Evolutionary conservation across 2,329 filamentous ascomycete genomes (phyloP), one percentile per base, ranked within the genome.

Genomic region (Curvularia sp.): DNA sequence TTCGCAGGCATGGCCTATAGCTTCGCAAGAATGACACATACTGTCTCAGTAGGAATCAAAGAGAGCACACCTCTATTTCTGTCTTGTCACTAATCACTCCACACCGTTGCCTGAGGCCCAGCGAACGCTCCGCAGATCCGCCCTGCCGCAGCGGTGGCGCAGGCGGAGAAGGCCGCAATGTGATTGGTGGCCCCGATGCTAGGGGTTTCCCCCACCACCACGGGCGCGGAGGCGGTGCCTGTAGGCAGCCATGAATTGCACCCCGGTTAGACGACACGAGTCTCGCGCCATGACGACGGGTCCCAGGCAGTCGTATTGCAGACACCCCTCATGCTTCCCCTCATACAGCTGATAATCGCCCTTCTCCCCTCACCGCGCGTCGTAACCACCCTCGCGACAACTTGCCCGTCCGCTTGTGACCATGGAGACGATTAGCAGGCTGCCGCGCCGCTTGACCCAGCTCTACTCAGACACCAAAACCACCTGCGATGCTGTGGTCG

Each of bases 401-500:
- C 43, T 15, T 12, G 8, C 4, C 12, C 24, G 51, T 33, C 38
- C 51, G 38, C 39, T 58, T 13, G 46, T 57, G 38, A 68, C 49
- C 54, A 77, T 77, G 75, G 73, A 76, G 62, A 73, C 75, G 26
- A 70, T 77, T 55, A 73, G 70, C 64, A 68, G 71, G 60, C 68
- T 76, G 13, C 72, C 72, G 18, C 73, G 74, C 44, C 84, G 86
- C 54, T 59, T 76, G 30, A 75, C 75, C 7, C 72, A 89, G 69
- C 85, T 93, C 57, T 93, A 93, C 75, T 89, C 90, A 26, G 90
- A 93, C 79, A 92, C 90, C 57, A 93, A 93, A 74, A 89, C 87
- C 67, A 91, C 88, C 26, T 89, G 86, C 73, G 88, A 91, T 75
- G 90, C 90, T 64, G 87, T 91, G 72, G 53, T 83, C 83, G 63